Evolutionary conservation across 2,329 filamentous ascomycete genomes (phyloP).

Genomic region (Colletotrichum costaricense): DNA sequence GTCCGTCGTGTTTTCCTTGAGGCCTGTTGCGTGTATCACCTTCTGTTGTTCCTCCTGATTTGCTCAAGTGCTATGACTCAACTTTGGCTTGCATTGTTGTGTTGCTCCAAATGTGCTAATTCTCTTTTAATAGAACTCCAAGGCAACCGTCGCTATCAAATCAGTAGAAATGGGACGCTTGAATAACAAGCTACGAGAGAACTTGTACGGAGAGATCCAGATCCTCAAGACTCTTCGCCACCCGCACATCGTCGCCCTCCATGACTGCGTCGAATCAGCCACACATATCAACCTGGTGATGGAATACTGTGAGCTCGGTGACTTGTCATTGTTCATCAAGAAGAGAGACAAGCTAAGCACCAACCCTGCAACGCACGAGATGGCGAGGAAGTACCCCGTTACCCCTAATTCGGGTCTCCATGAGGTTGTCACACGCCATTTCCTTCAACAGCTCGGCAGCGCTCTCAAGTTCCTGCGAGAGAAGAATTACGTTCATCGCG

Average conservation of each 20-base stretch:
- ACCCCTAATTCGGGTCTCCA: slow-evolving; percentile 86
- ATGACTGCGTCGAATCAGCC: slow-evolving; percentile 89
- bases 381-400: slow-evolving; percentile 94
- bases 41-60: neutral
- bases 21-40: neutral
- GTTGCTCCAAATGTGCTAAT: slow-evolving; percentile 1
- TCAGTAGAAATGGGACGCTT: slow-evolving; percentile 91
- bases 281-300: slow-evolving; percentile 96
- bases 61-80: neutral
- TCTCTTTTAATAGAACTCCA: slow-evolving; percentile 69
- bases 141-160: slow-evolving; percentile 92
- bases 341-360: slow-evolving; percentile 84
- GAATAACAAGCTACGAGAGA: slow-evolving; percentile 96
- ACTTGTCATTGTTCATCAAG: slow-evolving; percentile 96
- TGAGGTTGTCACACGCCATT: slow-evolving; percentile 96
- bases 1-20: slow-evolving; percentile 18
- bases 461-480: slow-evolving; percentile 89
- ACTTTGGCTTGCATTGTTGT: neutral
- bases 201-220: slow-evolving; percentile 93
- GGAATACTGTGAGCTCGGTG: slow-evolving; percentile 97
- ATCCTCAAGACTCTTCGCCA: slow-evolving; percentile 95
- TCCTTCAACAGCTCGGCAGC: slow-evolving; percentile 93
- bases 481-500: slow-evolving; percentile 91
- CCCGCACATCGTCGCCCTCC: slow-evolving; percentile 95
- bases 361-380: slow-evolving; percentile 85